Conservation (phyloP, 108 stramenopile species). For the Stephanodiscus minutulus region DNA sequence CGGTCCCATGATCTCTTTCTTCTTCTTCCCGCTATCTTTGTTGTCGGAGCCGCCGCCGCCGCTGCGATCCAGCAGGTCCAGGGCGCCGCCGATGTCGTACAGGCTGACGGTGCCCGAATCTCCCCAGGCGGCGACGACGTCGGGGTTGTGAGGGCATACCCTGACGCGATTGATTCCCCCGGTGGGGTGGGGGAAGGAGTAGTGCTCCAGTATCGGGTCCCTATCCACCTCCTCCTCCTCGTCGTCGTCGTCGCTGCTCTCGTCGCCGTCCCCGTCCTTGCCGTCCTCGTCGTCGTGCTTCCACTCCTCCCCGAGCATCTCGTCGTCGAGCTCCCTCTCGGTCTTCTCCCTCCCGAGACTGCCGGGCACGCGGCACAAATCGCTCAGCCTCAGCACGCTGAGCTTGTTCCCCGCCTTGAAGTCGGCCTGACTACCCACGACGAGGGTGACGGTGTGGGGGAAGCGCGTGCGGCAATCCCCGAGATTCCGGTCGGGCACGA, state of each 20-base stretch:
- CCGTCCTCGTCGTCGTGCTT: conserved; percentile 70
- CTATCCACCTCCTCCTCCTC: conserved; percentile 84
- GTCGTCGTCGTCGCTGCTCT: conserved; percentile 46
- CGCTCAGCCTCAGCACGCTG: conserved; percentile 84
- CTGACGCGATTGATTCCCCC: conserved; percentile 97
- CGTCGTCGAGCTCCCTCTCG: conserved; percentile 71
- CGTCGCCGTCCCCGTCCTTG: conserved; percentile 40
- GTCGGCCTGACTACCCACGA: conserved; percentile 93
- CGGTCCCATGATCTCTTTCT: conserved; percentile 8
- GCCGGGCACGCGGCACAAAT: conserved; percentile 69
- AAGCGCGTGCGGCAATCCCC: conserved; percentile 86
- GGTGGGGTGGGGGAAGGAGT: conserved; percentile 63
- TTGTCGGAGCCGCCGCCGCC: conserved; percentile 18
- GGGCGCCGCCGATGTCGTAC: conserved; percentile 73
- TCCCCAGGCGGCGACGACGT: conserved; percentile 94
- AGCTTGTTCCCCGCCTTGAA: conserved; percentile 75
- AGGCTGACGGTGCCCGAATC: conserved; percentile 88
- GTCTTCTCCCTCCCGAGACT: conserved; percentile 52
- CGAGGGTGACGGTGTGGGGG: conserved; percentile 88
- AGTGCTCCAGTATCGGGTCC: conserved; percentile 90
- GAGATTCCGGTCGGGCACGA: conserved; percentile 78
- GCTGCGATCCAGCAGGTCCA: conserved; percentile 58
- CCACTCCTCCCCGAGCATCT: conserved; percentile 86
- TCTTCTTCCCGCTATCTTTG: conserved; percentile 47
- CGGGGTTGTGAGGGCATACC: conserved; percentile 86